A percentile compares a stretch with the other conserved stretches of the same genome.
Conservation (phyloP, 1,284 basidiomycete species). For the Microstroma glucosiphilum region DNA sequence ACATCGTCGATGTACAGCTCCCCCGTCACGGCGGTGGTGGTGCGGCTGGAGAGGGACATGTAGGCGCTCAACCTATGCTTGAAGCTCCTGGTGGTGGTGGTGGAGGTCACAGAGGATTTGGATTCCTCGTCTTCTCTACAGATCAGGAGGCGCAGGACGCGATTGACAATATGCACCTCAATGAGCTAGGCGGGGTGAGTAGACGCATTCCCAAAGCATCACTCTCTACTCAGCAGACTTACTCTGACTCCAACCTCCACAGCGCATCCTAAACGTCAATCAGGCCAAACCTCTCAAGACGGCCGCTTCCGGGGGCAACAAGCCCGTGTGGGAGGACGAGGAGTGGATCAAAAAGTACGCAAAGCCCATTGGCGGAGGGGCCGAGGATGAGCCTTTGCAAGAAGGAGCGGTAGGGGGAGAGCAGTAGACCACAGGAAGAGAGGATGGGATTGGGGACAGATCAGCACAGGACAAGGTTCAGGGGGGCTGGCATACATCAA, state of each 20-base stretch:
- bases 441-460: too few relatives aligned
- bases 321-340: conserved; percentile 19
- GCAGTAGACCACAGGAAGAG: not conserved
- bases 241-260: not conserved
- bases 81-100: not conserved
- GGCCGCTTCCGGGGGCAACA: conserved; percentile 4
- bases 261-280: conserved; percentile 17
- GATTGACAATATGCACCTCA: conserved; percentile 25
- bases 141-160: conserved; percentile 16
- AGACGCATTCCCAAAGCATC: not conserved
- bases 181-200: conserved; percentile 14
- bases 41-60: not conserved
- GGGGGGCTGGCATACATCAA: too few relatives aligned
- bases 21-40: conserved; percentile 10
- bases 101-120: conserved; percentile 15
- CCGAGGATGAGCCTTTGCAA: not conserved
- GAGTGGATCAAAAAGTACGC: conserved; percentile 23
- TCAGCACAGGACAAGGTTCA: too few relatives aligned
- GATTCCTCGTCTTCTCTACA: conserved; percentile 17
- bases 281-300: conserved; percentile 15
- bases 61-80: not conserved
- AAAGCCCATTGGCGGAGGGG: not conserved
- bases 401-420: conserved; percentile 1
- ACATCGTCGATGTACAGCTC: conserved; percentile 19
- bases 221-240: not conserved